Evolutionary conservation across 1,284 basidiomycete species (phyloP), one percentile per base, ranked within the genome.

Genomic region (Naganishia cerealis): DNA sequence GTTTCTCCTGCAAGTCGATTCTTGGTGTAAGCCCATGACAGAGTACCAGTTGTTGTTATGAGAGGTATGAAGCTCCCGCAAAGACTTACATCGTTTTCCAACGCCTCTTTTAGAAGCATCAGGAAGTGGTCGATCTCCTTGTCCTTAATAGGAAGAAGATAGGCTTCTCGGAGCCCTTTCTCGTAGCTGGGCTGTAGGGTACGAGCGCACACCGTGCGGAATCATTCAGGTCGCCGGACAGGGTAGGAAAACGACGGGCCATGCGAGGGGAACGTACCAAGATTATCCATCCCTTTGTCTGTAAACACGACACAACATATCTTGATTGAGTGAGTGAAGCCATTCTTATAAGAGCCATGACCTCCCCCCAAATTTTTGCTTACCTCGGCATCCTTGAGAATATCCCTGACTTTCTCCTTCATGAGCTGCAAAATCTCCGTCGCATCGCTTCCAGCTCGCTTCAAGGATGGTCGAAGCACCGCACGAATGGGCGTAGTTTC

Each of bases 381-480:
- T 50, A 50, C 46, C 2, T 21, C 46, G 21, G 46, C 21, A 7
- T 50, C 79, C 63, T 87, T 56, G 33, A 70, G 58, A 10, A 71
- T 58, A 48, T 52, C 53, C 38, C 52, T 88, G 70, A 94, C 89
- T 75, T 92, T 89, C 77, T 92, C 91, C 24, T 92, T 85, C 26
- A 94, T 82, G 36, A 90, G 86, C 79, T 92, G 90, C 81, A 93
- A 94, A 63, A 94, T 85, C 80, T 91, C 48, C 5, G 10, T 50
- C 46, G n/a, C 46, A 15, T 50, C 46, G 24, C 46, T 50, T 50
- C n/a, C 46, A 50, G 46, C 46, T 50, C 46, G n/a, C 21, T 50
- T 24, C 46, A 50, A 24, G n/a, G n/a, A 21, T 50, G 46, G 46
- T 24, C 46, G 46, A 24, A 21, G 24, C 1, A 50, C 46, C 1